phyloP scores from a whole-genome alignment of 106 monocot species.

The Dendrobium nobile region DNA sequence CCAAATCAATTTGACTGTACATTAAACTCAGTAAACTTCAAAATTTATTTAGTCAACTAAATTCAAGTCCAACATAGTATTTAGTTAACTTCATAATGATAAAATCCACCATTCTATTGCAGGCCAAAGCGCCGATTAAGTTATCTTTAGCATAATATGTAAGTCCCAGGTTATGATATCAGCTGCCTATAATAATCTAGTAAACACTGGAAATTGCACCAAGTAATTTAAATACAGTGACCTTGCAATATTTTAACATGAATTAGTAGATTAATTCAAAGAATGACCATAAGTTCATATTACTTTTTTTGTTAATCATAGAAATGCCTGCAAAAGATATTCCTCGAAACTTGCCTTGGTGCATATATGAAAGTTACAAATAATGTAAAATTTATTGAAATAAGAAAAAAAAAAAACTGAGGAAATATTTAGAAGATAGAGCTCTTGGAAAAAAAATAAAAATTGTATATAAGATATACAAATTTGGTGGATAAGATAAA shows the following conservation, averaged over 20 bases:
- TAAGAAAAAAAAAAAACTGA: neutral
- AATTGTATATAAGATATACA: too few species aligned
- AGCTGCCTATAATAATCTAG: neutral
- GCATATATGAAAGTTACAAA: neutral
- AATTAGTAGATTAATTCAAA: too few species aligned
- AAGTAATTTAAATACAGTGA: neutral
- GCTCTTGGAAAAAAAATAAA: neutral
- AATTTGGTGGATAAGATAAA: neutral
- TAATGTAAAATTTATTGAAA: neutral
- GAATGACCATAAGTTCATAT: too few species aligned
- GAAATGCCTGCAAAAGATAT: neutral
- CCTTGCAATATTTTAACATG: too few species aligned
- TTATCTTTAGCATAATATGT: too few species aligned
- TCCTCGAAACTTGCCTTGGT: neutral
- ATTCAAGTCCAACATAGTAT: neutral
- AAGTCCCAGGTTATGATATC: neutral
- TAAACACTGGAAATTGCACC: neutral
- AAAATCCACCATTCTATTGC: too few species aligned
- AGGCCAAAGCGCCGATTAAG: too few species aligned
- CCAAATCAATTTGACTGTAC: neutral
- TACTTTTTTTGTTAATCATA: too few species aligned
- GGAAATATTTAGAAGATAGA: neutral
- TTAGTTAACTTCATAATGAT: too few species aligned
- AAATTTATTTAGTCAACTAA: neutral
- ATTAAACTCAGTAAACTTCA: neutral